Conservation (phyloP, 1,284 basidiomycete species). For the Ganoderma resinaceum region DNA sequence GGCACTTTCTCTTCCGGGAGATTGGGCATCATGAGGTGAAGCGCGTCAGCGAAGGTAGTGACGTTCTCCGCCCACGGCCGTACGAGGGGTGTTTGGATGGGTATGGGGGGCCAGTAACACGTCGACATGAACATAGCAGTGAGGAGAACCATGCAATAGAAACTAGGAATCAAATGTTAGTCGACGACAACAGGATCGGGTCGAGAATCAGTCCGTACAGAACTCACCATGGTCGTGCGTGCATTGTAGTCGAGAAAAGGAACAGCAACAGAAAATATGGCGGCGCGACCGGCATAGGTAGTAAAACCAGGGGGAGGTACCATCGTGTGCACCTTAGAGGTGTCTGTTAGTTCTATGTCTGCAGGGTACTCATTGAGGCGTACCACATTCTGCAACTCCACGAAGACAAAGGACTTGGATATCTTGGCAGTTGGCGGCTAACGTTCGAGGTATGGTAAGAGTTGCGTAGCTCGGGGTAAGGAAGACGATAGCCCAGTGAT, state of each 20-base stretch:
- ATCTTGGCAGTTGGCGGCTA: background rate
- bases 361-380: background rate
- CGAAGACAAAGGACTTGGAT: background rate
- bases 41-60: conserved; percentile 71
- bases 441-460: background rate
- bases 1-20: conserved; percentile 40
- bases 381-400: conserved; percentile 45
- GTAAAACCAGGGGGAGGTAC: conserved; percentile 78
- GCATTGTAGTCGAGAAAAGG: conserved; percentile 74
- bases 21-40: conserved; percentile 49
- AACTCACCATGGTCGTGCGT: conserved; percentile 79
- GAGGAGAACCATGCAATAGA: conserved; percentile 83
- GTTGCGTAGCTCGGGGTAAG: background rate
- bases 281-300: conserved; percentile 80
- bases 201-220: background rate
- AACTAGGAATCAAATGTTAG: conserved; percentile 49
- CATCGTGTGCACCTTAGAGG: conserved; percentile 77
- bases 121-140: conserved; percentile 81
- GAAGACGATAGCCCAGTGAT: background rate
- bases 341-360: background rate
- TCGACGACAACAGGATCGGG: background rate
- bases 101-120: conserved; percentile 85
- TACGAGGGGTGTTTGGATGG: conserved; percentile 64
- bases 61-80: conserved; percentile 70
- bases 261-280: conserved; percentile 80